Conservation (phyloP, 2,329 filamentous ascomycete genomes). For the Onygena corvina region DNA sequence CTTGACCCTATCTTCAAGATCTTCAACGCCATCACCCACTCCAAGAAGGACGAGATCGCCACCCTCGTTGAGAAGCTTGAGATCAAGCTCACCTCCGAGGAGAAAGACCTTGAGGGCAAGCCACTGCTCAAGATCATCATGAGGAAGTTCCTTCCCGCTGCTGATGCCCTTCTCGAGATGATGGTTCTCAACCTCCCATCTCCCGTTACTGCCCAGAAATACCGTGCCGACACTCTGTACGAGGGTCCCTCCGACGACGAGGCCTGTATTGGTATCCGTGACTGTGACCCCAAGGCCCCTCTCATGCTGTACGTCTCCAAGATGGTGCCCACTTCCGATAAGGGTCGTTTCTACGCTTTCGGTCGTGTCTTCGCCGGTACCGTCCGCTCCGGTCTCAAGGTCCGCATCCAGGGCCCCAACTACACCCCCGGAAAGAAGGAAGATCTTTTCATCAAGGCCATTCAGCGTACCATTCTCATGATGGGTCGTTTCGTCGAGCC, state of each 20-base stretch:
- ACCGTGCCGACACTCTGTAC: slow-evolving; percentile 97
- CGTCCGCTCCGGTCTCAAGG: slow-evolving; percentile 93
- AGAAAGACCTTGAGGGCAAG: slow-evolving; percentile 94
- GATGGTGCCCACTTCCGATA: slow-evolving; percentile 99
- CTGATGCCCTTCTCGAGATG: slow-evolving; percentile 98
- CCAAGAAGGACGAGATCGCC: slow-evolving; percentile 85
- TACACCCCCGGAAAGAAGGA: slow-evolving; percentile 98
- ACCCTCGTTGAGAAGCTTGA: slow-evolving; percentile 82
- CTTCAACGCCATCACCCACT: slow-evolving; percentile 93
- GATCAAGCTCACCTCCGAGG: slow-evolving; percentile 77
- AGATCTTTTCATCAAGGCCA: slow-evolving; percentile 97
- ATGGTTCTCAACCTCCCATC: slow-evolving; percentile 99
- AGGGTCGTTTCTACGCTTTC: slow-evolving; percentile 99
- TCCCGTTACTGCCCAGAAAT: slow-evolving; percentile 87
- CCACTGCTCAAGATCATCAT: slow-evolving; percentile 94
- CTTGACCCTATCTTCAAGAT: slow-evolving; percentile 99
- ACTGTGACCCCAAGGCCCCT: slow-evolving; percentile 94
- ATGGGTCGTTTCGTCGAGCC: slow-evolving; percentile 99
- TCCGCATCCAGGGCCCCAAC: slow-evolving; percentile 99
- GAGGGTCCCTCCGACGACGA: slow-evolving; percentile 92
- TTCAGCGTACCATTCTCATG: slow-evolving; percentile 99
- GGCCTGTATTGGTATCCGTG: slow-evolving; percentile 88
- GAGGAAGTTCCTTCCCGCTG: slow-evolving; percentile 96
- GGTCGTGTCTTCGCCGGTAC: slow-evolving; percentile 99
- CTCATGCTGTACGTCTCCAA: slow-evolving; percentile 99